phyloP scores from a whole-genome alignment of 352 stramenopile genomes.

The Phytophthora nicotianae region DNA sequence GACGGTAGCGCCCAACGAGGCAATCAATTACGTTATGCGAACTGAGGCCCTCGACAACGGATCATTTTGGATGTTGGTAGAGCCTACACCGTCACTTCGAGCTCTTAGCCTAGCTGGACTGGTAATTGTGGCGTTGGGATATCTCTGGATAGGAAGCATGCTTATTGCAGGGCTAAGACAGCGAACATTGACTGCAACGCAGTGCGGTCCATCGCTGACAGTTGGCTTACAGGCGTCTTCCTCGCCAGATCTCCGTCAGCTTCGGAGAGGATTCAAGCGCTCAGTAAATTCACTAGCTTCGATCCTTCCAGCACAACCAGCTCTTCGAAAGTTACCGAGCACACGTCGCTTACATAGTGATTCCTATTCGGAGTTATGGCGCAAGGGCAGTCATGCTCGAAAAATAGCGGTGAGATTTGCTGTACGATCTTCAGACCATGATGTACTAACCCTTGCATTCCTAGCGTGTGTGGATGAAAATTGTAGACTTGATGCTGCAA shows the following conservation, averaged over 20 bases:
- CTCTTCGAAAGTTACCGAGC: background rate
- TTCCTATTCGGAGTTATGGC: slow-evolving; percentile 2
- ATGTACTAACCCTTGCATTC: slow-evolving; percentile 3
- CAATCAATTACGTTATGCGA: slow-evolving; percentile 42
- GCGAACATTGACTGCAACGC: background rate
- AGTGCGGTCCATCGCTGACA: slow-evolving; percentile 2
- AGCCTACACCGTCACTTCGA: slow-evolving; percentile 24
- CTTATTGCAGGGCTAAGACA: slow-evolving; percentile 8
- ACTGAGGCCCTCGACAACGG: slow-evolving; percentile 41
- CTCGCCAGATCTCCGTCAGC: background rate
- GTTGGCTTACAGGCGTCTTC: slow-evolving; percentile 2
- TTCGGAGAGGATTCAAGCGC: background rate
- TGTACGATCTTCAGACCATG: background rate
- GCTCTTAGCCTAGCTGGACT: slow-evolving; percentile 28
- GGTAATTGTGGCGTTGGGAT: slow-evolving; percentile 24
- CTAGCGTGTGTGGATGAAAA: slow-evolving; percentile 26
- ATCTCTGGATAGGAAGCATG: slow-evolving; percentile 24
- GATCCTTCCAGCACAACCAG: slow-evolving; percentile 1
- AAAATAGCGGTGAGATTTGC: slow-evolving; percentile 19
- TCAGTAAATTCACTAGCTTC: slow-evolving; percentile 18
- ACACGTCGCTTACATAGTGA: background rate
- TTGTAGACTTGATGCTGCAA: slow-evolving; percentile 27
- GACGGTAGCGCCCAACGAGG: slow-evolving; percentile 31
- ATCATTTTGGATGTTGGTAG: slow-evolving; percentile 45
- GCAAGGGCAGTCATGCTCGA: slow-evolving; percentile 12